Base-by-base conservation (phyloP, 192 early-diverging fungal genomes). In the Umbelopsis sp. region DNA sequence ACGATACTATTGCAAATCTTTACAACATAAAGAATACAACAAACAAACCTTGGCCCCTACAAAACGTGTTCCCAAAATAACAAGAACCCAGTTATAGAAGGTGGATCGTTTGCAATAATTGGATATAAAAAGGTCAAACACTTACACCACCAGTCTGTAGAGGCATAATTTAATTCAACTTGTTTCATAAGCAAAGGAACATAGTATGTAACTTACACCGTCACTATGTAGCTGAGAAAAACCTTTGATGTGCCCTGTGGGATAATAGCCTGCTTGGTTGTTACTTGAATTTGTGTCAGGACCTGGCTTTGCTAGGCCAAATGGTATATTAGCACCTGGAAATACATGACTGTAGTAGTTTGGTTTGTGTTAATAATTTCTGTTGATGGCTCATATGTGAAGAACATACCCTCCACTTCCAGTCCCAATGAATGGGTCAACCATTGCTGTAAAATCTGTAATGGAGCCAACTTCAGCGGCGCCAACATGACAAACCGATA, bases 221-320 rank as follows among this genome's bases (percentile, higher is more conserved):
- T 62, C 56, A 17, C 65, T 72, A 36, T 80, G 78, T 32, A 76
- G 36, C 41, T 78, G 74, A 2, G 70, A 66, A n/a, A 77, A 44
- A 10, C 78, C 78, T 38, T 54, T 59, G 5, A 80, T 65, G 2
- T 59, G 16, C 14, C 70, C 56, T n/a, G 34, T 36, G n/a, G 66
- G 36, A 16, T 65, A 62, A 41, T 80, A 80, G 7, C 78, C 78
- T 31, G 70, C 45, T 36, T 71, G 76, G 26, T 38, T 66, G 36
- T 80, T 49, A 29, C 59, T 56, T 26, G 62, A 69, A 45, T 41
- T 26, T 3, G 54, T 71, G 17, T 80, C 78, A 24, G 70, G 45
- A 20, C 69, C 77, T 12, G 75, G 68, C 45, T 80, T 80, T n/a
- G 72, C 78, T 26, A 80, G 71, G 1, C 76, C 78, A 68, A 76